phyloP scores from a whole-genome alignment of 2,329 filamentous ascomycete genomes.

The Colletotrichum coccodes region DNA sequence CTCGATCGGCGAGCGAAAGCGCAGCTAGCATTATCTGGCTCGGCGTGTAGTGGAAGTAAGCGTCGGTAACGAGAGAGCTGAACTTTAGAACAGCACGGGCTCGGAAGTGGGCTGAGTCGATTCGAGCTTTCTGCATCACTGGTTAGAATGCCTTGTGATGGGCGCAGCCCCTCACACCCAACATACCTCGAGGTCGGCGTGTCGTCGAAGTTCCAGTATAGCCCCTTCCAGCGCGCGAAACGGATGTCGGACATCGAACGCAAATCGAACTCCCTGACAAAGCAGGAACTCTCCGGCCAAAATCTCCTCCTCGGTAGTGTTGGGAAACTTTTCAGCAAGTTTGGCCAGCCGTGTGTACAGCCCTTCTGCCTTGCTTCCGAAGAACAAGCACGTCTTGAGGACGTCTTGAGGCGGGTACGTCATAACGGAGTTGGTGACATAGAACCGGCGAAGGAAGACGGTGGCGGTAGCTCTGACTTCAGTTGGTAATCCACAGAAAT shows the following conservation, averaged over 20 bases:
- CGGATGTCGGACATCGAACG: constrained; percentile 92
- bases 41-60: constrained; percentile 96
- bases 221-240: constrained; percentile 88
- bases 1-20: constrained; percentile 78
- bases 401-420: constrained; percentile 93
- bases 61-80: constrained; percentile 87
- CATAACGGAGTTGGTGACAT: constrained; percentile 95
- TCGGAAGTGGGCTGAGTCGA: constrained; percentile 73
- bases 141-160: background rate
- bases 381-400: constrained; percentile 89
- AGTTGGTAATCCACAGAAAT: constrained; percentile 62
- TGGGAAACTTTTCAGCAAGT: constrained; percentile 77
- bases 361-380: constrained; percentile 93
- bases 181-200: constrained; percentile 68
- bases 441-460: constrained; percentile 93
- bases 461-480: constrained; percentile 74
- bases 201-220: constrained; percentile 81
- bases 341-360: constrained; percentile 72
- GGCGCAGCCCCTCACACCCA: constrained; percentile 30
- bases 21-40: constrained; percentile 93
- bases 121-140: constrained; percentile 48
- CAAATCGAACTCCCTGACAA: constrained; percentile 91
- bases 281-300: constrained; percentile 93
- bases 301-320: constrained; percentile 81
- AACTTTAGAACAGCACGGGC: constrained; percentile 81